Percentiles rank a stretch among this genome's conserved stretches.
Conservation (phyloP, 1,284 basidiomycete genomes). For the Ustilago cynodontis region DNA sequence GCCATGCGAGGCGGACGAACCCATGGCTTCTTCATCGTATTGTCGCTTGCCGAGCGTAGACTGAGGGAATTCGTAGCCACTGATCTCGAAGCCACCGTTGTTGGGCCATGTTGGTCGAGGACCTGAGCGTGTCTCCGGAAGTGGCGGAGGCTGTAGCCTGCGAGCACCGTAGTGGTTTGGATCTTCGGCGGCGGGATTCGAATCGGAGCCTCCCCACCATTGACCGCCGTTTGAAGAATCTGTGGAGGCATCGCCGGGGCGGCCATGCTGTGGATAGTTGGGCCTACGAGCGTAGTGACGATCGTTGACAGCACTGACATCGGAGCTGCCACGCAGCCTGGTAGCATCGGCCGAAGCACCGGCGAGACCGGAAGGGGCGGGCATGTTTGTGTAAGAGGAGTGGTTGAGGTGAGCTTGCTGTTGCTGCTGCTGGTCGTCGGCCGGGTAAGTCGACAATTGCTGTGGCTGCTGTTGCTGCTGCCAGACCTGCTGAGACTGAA, state of each 20-base stretch:
- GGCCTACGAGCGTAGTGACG: slow-evolving; percentile 34
- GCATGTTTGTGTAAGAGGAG: slow-evolving; percentile 28
- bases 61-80: slow-evolving; percentile 48
- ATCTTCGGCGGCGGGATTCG: slow-evolving; percentile 21
- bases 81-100: slow-evolving; percentile 38
- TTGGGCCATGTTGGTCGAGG: slow-evolving; percentile 34
- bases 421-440: slow-evolving; percentile 9
- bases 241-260: slow-evolving; percentile 15
- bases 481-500: slow-evolving; percentile 29
- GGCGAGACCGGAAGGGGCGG: slow-evolving; percentile 42
- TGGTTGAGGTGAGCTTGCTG: slow-evolving; percentile 18
- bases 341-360: slow-evolving; percentile 23
- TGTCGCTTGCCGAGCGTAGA: slow-evolving; percentile 44
- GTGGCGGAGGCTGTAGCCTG: slow-evolving; percentile 41
- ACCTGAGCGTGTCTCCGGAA: slow-evolving; percentile 42
- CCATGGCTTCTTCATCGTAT: slow-evolving; percentile 40
- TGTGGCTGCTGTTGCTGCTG: slow-evolving; percentile 44
- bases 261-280: slow-evolving; percentile 31
- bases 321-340: slow-evolving; percentile 27
- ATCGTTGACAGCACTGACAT: slow-evolving; percentile 11
- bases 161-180: slow-evolving; percentile 32
- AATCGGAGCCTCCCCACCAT: slow-evolving; percentile 35
- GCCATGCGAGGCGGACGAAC: neutral
- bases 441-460: slow-evolving; percentile 17
- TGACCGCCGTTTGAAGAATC: slow-evolving; percentile 25